Evolutionary conservation across 129 eudicot species (phyloP).

Genomic region (Centrapalus pauciflorus): DNA sequence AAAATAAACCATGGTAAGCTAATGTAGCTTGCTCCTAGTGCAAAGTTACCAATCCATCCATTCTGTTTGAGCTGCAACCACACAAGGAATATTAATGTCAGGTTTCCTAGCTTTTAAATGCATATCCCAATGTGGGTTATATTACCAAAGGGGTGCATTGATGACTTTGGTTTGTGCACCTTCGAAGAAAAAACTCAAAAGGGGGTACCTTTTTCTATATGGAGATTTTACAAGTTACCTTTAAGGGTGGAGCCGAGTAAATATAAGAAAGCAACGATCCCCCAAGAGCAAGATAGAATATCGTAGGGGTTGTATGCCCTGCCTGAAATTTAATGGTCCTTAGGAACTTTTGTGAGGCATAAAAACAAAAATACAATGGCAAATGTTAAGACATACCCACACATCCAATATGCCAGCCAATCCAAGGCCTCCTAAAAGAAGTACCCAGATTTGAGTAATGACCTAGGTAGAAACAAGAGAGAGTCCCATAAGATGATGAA

Average conservation of each 20-base stretch:
- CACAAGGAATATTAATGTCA: background rate
- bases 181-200: too few species aligned
- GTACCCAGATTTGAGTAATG: conserved; percentile 94
- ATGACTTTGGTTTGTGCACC: too few species aligned
- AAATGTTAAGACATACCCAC: conserved; percentile 63
- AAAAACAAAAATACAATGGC: background rate
- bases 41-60: conserved; percentile 98
- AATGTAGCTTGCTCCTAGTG: conserved; percentile 93
- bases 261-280: conserved; percentile 91
- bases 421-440: conserved; percentile 84
- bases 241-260: conserved; percentile 97
- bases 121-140: too few species aligned
- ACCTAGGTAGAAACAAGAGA: too few species aligned
- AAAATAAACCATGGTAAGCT: conserved; percentile 81
- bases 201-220: background rate
- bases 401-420: conserved; percentile 83
- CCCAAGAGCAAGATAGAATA: conserved; percentile 92
- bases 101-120: too few species aligned
- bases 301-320: conserved; percentile 64
- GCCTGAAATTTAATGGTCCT: conserved; percentile 50
- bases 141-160: too few species aligned
- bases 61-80: conserved; percentile 88
- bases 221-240: conserved; percentile 39
- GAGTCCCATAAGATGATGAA: background rate
- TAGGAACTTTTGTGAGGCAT: background rate